Base-by-base conservation (phyloP, 495 filamentous ascomycete genomes). In the Clohesyomyces aquaticus region DNA sequence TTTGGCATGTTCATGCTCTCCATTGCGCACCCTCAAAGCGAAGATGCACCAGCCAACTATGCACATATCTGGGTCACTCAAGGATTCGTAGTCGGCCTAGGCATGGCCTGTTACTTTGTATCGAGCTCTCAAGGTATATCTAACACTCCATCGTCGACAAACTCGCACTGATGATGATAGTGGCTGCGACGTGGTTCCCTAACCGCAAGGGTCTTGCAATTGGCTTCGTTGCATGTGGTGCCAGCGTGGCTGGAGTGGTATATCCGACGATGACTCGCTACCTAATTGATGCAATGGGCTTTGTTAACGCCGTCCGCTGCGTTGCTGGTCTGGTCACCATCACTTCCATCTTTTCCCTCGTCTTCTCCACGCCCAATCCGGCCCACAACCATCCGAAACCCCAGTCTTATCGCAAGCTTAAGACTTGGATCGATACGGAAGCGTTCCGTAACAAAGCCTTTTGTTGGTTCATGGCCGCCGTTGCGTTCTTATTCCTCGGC, bases 31-130 rank as follows among this genome's bases (percentile, higher is more conserved):
- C 66, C 65, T 6, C 50, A 66, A 1, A 63, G 51, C 11, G n/a
- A 47, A 16, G 46, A 60, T 26, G 68, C 54, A 6, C 29, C 70
- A 9, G 75, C 71, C 9, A 74, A 68, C 19, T 79, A 74, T 66
- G 64, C 46, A 19, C 43, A 65, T 2, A 76, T 78, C 22, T 73
- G 75, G 69, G 48, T 75, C 2, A 75, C 73, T 3, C 76, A 78
- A 57, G 78, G 78, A 3, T 55, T 80, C 27, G 45, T 78, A 41
- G 70, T 62, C 28, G 73, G 77, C 0, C 53, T 77, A 4, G 78
- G 78, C 4, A 80, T 80, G 78, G 66, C 75, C 11, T 80, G 78
- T 65, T 76, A 74, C 58, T 79, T 79, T 52, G 77, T 77, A 4
- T 68, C 70, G 12, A 78, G 77, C 29, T 78, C 75, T n/a, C 77